Evolutionary conservation across 1,284 basidiomycete species (phyloP), one percentile per base, ranked within the genome.

Genomic region (Sphaerobolus stellatus): DNA sequence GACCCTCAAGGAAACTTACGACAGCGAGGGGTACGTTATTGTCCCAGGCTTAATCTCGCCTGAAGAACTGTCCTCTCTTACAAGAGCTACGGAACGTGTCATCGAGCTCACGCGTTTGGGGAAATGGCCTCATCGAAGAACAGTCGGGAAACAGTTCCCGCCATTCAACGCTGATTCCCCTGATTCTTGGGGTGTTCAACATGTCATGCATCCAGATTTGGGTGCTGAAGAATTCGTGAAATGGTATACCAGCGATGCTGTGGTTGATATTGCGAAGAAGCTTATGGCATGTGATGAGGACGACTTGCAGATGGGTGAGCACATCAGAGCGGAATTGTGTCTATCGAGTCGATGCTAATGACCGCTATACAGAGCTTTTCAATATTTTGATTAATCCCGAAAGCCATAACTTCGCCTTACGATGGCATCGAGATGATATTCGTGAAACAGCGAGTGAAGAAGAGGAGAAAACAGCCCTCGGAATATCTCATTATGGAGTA

Each of bases 351-450:
- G 16, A 46, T 48, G 46, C 3, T 2, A 43, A 25, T 27, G n/a
- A 48, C 27, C 11, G 43, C 3, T 22, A 8, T 22, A 27, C 64
- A 90, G 90, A 92, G 65, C 70, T 91, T 22, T 91, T 92, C 71
- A 92, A 92, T 64, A 67, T 92, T 51, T 74, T 92, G 50, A 86
- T 92, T 58, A 89, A 92, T 65, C 90, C 90, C 0, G 59, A 73
- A 1, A 64, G 69, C 7, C 84, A 87, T 59, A 76, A 83, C 45
- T 93, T 92, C 64, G 86, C 89, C 0, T 73, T 93, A 45, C 75
- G 86, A 40, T 93, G 91, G 90, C 90, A 93, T 68, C 78, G 90
- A 2, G 91, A 93, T 62, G 90, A 92, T 68, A 78, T 93, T 13
- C 74, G 73, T 48, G 84, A 84, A 58, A 75, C 77, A 27, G 86